Conservation (phyloP, 345 rosid genomes). For the Acer yangbiense region DNA sequence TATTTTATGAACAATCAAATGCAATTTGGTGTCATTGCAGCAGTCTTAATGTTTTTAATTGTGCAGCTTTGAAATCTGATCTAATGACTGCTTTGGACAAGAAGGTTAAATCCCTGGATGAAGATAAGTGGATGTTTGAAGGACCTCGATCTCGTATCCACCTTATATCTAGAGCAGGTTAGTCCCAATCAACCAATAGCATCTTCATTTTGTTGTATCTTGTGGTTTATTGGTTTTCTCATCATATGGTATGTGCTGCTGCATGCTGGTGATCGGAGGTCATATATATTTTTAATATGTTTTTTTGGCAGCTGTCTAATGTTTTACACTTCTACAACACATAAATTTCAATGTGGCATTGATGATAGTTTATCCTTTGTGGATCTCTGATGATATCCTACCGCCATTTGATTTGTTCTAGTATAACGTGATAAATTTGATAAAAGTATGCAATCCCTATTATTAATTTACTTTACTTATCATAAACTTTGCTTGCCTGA, state of each 20-base stretch:
- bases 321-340: neutral
- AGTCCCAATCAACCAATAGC: slow-evolving; percentile 13
- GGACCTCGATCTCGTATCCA: slow-evolving; percentile 90
- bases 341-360: neutral
- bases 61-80: slow-evolving; percentile 80
- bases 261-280: neutral
- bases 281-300: too few relatives aligned
- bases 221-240: neutral
- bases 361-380: neutral
- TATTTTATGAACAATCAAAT: neutral
- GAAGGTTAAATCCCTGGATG: slow-evolving; percentile 86
- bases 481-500: too few relatives aligned
- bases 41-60: neutral
- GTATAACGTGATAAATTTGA: neutral
- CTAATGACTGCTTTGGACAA: slow-evolving; percentile 68
- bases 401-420: neutral
- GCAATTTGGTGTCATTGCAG: neutral
- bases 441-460: too few relatives aligned
- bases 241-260: neutral
- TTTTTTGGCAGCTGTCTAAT: neutral
- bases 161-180: slow-evolving; percentile 76
- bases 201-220: neutral
- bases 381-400: neutral
- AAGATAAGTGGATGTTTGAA: slow-evolving; percentile 90
- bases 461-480: too few relatives aligned